Percentiles rank a stretch among this genome's conserved stretches.
These are phyloP conservation scores for Colletotrichum trifolii DNA, from an alignment of 2,329 filamentous ascomycete species.

Conservation along the genomic window DNA sequence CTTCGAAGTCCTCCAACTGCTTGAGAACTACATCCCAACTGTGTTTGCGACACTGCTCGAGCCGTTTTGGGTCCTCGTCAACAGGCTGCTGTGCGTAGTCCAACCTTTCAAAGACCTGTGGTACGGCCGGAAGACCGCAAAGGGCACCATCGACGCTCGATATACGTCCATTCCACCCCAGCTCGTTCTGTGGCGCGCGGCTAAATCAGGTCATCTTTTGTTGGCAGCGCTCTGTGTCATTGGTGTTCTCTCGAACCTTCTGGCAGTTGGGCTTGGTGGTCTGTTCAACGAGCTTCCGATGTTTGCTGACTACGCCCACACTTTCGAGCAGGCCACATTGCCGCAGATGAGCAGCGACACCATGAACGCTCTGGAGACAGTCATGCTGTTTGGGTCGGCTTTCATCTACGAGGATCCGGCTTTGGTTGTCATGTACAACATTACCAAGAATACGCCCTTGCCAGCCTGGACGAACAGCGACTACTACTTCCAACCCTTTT, in stretches of 20 bases:
- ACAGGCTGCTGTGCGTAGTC: conserved; percentile 62
- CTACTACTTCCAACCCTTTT: conserved; percentile 61
- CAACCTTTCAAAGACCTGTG: conserved; percentile 65
- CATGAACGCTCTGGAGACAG: background rate
- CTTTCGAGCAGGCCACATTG: conserved; percentile 34
- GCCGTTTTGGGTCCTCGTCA: conserved; percentile 66
- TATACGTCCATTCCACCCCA: conserved; percentile 69
- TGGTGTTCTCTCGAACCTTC: conserved; percentile 61
- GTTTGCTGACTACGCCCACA: conserved; percentile 4
- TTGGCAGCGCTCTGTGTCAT: conserved; percentile 59
- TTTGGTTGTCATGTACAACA: conserved; percentile 57
- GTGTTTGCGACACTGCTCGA: conserved; percentile 66
- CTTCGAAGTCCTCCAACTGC: conserved; percentile 49
- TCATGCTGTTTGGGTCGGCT: no score
- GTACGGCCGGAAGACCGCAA: conserved; percentile 46
- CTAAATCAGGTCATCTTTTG: conserved; percentile 56
- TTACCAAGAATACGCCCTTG: conserved; percentile 53
- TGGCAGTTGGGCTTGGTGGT: conserved; percentile 62
- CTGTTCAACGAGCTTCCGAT: conserved; percentile 56
- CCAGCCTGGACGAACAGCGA: conserved; percentile 61
- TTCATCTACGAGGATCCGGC: conserved; percentile 41
- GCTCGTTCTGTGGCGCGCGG: conserved; percentile 57
- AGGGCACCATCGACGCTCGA: conserved; percentile 51
- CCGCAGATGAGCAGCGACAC: conserved; percentile 40
- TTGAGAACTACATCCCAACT: conserved; percentile 64